Evolutionary conservation across 805 yeast species (phyloP).

Genomic region (Saturnispora quitensis): DNA sequence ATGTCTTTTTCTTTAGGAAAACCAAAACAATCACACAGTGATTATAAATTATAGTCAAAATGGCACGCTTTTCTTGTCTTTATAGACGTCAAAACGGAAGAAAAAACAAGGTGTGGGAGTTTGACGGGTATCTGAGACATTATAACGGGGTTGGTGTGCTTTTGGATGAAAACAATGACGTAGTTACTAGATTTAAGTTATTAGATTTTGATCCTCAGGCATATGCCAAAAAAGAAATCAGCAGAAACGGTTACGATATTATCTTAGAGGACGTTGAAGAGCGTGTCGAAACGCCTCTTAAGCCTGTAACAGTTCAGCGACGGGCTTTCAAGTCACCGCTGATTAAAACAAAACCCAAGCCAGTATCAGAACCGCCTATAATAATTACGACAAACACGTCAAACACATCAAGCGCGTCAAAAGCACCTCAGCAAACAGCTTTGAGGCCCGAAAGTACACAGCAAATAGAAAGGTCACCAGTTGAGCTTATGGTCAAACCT

Average conservation of each 20-base stretch:
- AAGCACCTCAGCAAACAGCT: background rate
- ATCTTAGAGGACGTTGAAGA: background rate
- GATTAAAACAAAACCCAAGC: background rate
- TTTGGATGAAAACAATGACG: constrained; percentile 3
- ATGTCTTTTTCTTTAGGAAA: background rate
- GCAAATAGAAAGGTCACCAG: background rate
- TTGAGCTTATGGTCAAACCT: background rate
- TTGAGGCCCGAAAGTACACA: background rate
- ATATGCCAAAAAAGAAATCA: background rate
- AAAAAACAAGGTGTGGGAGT: constrained; percentile 7
- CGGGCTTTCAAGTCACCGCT: background rate
- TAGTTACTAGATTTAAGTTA: constrained; percentile 3
- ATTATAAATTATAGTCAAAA: background rate
- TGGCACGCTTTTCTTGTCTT: constrained; percentile 1
- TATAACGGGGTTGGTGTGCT: background rate
- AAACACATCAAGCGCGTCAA: constrained; percentile 21
- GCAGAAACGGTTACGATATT: constrained; percentile 3
- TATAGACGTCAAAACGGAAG: constrained; percentile 7
- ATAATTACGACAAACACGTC: constrained; percentile 18
- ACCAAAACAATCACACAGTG: background rate
- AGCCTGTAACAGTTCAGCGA: background rate
- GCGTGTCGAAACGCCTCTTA: background rate
- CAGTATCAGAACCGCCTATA: background rate
- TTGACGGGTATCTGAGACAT: constrained; percentile 1
- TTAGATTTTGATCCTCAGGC: constrained; percentile 2